phyloP scores from a whole-genome alignment of 495 filamentous ascomycete species.

The Trichoderma gamsii region DNA sequence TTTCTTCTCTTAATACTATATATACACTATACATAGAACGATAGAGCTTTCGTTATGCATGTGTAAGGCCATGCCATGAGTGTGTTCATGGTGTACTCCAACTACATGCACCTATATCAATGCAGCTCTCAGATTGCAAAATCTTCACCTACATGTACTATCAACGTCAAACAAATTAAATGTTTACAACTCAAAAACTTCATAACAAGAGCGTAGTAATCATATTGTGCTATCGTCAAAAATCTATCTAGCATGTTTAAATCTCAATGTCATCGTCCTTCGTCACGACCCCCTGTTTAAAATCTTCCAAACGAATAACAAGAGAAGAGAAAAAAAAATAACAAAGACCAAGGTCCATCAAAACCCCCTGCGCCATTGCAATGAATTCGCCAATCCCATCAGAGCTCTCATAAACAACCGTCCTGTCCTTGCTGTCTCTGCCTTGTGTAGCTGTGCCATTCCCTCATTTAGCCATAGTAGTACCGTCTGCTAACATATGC shows the following conservation, averaged over 20 bases:
- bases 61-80: not conserved
- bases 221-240: slow-evolving; percentile 2
- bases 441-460: not conserved
- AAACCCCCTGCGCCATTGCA: slow-evolving; percentile 5
- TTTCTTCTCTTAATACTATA: not conserved
- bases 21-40: not conserved
- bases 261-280: not conserved
- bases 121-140: not conserved
- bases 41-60: not conserved
- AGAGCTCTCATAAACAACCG: not conserved
- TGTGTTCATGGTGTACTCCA: not conserved
- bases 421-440: not conserved
- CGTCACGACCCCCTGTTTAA: not conserved
- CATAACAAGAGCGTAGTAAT: not conserved
- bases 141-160: not conserved
- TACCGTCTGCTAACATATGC: not conserved
- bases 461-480: not conserved
- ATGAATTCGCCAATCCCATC: slow-evolving; percentile 9
- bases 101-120: too few relatives aligned
- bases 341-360: not conserved
- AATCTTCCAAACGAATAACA: not conserved
- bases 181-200: too few relatives aligned
- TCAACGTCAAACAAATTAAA: too few relatives aligned
- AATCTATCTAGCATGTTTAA: not conserved
- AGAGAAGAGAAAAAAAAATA: not conserved